Base-by-base conservation (phyloP, 495 filamentous ascomycete species). In the Echria macrotheca region DNA sequence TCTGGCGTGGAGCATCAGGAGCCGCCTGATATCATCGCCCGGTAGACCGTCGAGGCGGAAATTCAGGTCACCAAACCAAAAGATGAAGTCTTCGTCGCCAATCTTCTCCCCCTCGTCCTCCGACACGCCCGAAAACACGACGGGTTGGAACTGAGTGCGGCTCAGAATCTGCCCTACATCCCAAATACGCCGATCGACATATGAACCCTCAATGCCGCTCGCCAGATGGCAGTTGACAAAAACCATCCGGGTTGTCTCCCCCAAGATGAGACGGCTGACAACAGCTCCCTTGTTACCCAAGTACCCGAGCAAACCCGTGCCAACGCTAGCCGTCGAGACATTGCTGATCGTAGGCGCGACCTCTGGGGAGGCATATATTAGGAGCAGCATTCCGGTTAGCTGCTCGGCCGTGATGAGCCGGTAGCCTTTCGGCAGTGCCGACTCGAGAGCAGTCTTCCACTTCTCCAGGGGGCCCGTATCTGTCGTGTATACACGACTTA, bases 51-150 rank as follows among this genome's bases (percentile, higher is more conserved):
- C 89, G 1, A 99, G 73, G 26, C 94, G 78, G 58, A 96, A 99
- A 65, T 99, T 99, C 7, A 99, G 74, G 66, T 99, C 94, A 17
- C 94, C 94, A 63, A 95, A 89, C 88, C 91, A 96, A 56, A 97
- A 95, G 1, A 83, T 78, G 67, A 95, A 91, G 61, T 97, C 93
- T 52, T 91, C 89, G 38, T 89, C 83, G 1, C 89, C 90, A 51
- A 99, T 83, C n/a, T 68, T 70, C 52, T 95, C 88, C 9, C 69
- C 69, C 1, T 65, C 64, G 26, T 75, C 73, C 24, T 76, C 72
- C 7, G 66, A 71, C 8, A 82, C 72, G 8, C 78, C 74, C 3
- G 76, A 73, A 44, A 81, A 69, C 33, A 71, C 71, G 14, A 91
- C 74, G 1, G 87, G 80, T 4, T 83, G 76, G 60, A 97, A 97